These are phyloP conservation scores for Kondoa malvinella DNA, from an alignment of 768 basidiomycete species.

Conservation along the genomic window DNA sequence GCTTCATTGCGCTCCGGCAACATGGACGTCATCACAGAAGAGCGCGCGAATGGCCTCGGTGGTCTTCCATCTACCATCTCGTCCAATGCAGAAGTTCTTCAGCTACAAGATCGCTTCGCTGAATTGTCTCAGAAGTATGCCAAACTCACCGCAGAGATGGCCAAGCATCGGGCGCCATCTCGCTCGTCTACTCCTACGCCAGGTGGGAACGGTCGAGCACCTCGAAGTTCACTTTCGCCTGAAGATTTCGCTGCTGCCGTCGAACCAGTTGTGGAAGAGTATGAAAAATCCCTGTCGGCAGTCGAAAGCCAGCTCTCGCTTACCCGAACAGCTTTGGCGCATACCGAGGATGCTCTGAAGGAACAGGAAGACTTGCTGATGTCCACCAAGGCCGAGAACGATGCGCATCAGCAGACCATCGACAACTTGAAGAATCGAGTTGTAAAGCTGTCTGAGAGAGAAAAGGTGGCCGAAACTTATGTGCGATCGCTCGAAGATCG, in stretches of 20 bases:
- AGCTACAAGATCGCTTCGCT: constrained; percentile 71
- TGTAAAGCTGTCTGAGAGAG: constrained; percentile 67
- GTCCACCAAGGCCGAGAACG: constrained; percentile 49
- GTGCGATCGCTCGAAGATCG: constrained; percentile 84
- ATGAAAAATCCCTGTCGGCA: constrained; percentile 87
- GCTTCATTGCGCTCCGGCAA: constrained; percentile 38
- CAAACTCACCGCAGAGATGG: constrained; percentile 74
- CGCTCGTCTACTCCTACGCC: constrained; percentile 47
- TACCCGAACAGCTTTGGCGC: constrained; percentile 65
- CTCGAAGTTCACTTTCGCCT: constrained; percentile 29
- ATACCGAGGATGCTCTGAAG: constrained; percentile 80
- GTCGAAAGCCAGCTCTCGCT: constrained; percentile 84
- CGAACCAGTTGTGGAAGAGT: constrained; percentile 94
- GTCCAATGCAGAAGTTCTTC: constrained; percentile 47
- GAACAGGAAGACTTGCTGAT: constrained; percentile 73
- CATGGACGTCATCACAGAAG: constrained; percentile 28
- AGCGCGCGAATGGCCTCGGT: constrained; percentile 29
- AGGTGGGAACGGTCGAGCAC: not conserved
- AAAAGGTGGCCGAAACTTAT: constrained; percentile 85
- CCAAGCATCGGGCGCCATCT: constrained; percentile 49
- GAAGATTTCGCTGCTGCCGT: constrained; percentile 40
- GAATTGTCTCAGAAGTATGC: constrained; percentile 67
- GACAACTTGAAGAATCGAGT: constrained; percentile 67
- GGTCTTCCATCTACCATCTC: not conserved
- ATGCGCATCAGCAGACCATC: constrained; percentile 66